Conservation (phyloP, 257 asterid genomes). For the Plantago elongata region DNA sequence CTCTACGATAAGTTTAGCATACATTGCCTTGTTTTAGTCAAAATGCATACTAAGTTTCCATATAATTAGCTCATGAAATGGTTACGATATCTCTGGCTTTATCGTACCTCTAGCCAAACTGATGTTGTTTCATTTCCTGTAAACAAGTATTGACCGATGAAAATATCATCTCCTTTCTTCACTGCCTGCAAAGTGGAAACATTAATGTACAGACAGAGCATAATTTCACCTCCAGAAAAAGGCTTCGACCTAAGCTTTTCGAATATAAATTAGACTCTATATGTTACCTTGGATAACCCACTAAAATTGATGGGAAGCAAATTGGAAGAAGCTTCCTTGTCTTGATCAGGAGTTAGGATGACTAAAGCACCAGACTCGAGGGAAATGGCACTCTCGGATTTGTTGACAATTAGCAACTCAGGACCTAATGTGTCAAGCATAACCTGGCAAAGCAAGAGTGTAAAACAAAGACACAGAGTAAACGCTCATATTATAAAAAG, state of each 20-base stretch:
- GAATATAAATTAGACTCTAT: not conserved
- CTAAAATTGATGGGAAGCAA: constrained; percentile 59
- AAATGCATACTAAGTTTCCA: too few relatives aligned
- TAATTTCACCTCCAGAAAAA: not conserved
- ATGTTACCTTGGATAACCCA: constrained; percentile 53
- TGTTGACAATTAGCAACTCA: constrained; percentile 65
- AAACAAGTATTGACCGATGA: constrained; percentile 61
- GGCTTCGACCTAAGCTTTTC: not conserved
- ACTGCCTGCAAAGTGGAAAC: constrained; percentile 34
- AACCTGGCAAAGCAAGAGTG: constrained; percentile 33
- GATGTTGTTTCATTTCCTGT: constrained; percentile 65
- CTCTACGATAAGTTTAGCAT: not conserved
- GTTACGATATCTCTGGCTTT: not conserved
- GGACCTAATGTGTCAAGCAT: constrained; percentile 84
- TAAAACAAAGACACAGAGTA: not conserved
- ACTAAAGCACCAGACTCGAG: constrained; percentile 48
- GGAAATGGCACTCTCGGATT: constrained; percentile 43
- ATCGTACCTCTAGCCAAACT: constrained; percentile 53
- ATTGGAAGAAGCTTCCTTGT: constrained; percentile 55
- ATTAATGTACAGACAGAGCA: not conserved
- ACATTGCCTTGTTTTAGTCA: not conserved
- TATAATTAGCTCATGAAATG: not conserved
- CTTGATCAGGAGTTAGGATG: constrained; percentile 53
- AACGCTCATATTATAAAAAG: not conserved
- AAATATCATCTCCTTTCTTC: constrained; percentile 46